Evolutionary conservation across 2,329 filamentous ascomycete genomes (phyloP).

Genomic region (Aspergillus chevalieri): DNA sequence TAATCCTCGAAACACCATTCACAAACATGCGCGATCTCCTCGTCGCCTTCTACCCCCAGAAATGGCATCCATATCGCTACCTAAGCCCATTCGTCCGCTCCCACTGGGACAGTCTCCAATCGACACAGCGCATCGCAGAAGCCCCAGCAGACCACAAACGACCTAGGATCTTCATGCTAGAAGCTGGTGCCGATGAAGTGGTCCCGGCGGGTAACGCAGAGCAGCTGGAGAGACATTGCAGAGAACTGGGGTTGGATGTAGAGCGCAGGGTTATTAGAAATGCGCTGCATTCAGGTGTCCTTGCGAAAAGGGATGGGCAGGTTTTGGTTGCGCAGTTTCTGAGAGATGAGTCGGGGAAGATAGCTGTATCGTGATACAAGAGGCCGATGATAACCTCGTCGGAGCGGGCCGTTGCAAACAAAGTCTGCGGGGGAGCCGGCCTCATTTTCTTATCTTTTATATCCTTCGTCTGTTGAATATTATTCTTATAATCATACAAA

Average conservation of each 20-base stretch:
- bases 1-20: conserved; percentile 73
- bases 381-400: too few relatives aligned
- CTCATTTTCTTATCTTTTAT: too few relatives aligned
- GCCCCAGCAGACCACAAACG: neutral
- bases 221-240: conserved; percentile 30
- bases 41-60: conserved; percentile 66
- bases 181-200: conserved; percentile 40
- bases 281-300: conserved; percentile 47
- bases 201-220: conserved; percentile 34
- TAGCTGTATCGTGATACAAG: too few relatives aligned
- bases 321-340: neutral
- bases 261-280: conserved; percentile 36
- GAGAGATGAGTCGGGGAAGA: neutral
- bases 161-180: conserved; percentile 30
- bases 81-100: conserved; percentile 67
- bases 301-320: conserved; percentile 36
- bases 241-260: conserved; percentile 28
- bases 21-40: conserved; percentile 66
- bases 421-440: neutral
- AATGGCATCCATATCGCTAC: conserved; percentile 71
- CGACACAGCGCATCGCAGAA: conserved; percentile 35
- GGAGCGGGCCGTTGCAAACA: too few relatives aligned
- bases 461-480: too few relatives aligned
- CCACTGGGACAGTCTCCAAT: conserved; percentile 44
- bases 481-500: neutral